Base-by-base conservation (phyloP, 2,329 filamentous ascomycete genomes). In the Dactylella cylindrospora region DNA sequence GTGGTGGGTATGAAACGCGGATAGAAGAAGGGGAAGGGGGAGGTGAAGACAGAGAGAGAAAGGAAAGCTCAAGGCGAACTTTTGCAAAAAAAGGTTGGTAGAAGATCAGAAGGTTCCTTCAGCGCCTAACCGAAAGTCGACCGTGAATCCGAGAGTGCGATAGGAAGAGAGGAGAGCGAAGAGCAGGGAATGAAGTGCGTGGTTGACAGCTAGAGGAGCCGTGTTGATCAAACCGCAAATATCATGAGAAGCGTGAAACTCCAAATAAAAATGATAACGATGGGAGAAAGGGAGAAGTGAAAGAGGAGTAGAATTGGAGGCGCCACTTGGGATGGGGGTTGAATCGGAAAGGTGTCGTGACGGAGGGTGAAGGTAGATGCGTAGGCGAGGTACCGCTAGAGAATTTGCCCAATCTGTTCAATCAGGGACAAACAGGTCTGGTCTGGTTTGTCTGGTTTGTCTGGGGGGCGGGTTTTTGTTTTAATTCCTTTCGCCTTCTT, bases 31-130 rank as follows among this genome's bases (percentile, higher is more conserved):
- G 40, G 20, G 40, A 44, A 26, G 15, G 36, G 43, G 35, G 43
- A 32, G 29, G 40, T 28, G 41, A 8, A 38, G 17, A 3, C 26
- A 8, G 22, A n/a, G 12, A 17, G 20, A 22, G 26, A 36, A 36
- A 19, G 3, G 51, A 43, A 39, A 55, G 43, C 52, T 49, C 52
- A 49, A 57, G 35, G 52, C 52, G 55, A 61, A 61, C 55, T 47
- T n/a, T 61, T 33, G 54, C 46, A 51, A 38, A 36, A 38, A 36
- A 28, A 45, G 55, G 29, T 41, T 35, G 36, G 40, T 31, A 40
- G 47, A 31, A 49, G 38, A 41, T 61, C 47, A 36, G 51, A 26
- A 26, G 35, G 46, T 41, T 51, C 35, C 25, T 28, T 22, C 35
- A 44, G 54, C 46, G 54, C 45, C 53, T 57, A 50, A 51, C 53